Evolutionary conservation across 306 rosid species (phyloP).

Genomic region (Rosa rugosa): DNA sequence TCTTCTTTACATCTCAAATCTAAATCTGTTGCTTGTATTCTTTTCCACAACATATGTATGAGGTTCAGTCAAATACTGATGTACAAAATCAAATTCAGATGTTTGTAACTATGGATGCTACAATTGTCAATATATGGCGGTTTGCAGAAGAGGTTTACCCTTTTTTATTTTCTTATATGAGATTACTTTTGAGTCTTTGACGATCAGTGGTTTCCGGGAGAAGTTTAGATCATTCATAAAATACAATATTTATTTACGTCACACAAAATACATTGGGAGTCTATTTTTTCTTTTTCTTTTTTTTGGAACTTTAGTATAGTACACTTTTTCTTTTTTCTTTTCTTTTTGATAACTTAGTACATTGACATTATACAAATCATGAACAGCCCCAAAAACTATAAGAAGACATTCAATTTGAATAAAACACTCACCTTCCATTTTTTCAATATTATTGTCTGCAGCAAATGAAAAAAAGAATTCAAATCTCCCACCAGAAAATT

Average conservation of each 20-base stretch:
- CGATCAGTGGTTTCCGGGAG: not conserved
- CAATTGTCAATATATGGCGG: not conserved
- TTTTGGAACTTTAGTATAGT: not conserved
- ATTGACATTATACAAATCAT: not conserved
- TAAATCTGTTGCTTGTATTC: not conserved
- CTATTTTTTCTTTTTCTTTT: not conserved
- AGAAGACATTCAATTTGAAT: not conserved
- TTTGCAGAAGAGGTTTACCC: too few relatives aligned
- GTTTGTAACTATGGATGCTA: not conserved
- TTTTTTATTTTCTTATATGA: too few relatives aligned
- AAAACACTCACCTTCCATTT: slow-evolving; percentile 1
- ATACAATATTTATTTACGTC: not conserved
- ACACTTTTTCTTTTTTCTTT: not conserved
- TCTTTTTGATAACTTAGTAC: not conserved
- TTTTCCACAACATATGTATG: not conserved
- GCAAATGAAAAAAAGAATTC: slow-evolving; percentile 7
- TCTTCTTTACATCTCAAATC: not conserved
- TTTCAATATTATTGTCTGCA: slow-evolving; percentile 22
- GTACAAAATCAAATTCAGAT: slow-evolving; percentile 3
- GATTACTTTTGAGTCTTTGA: too few relatives aligned
- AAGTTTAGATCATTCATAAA: not conserved
- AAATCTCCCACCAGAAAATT: slow-evolving; percentile 10
- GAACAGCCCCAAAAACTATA: slow-evolving; percentile 6
- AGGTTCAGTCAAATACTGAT: not conserved
- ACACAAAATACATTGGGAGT: not conserved